Evolutionary conservation across 2,329 filamentous ascomycete species (phyloP), one percentile per base, ranked within the genome.

Genomic region (Nannizziopsis arthrosporioides): DNA sequence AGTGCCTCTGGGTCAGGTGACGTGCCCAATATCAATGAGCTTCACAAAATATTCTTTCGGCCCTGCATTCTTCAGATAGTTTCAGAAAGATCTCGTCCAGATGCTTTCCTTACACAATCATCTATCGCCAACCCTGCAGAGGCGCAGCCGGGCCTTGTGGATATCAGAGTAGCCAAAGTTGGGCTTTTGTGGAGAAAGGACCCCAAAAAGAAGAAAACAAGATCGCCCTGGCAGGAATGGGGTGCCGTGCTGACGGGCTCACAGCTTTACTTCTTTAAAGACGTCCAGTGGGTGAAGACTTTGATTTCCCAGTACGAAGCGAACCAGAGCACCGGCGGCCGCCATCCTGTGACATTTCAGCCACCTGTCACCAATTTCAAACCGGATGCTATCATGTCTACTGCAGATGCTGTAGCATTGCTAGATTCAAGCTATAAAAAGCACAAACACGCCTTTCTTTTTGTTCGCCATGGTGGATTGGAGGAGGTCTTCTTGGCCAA

Each of bases 201-300:
- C 54, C 71, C 76, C 1, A 95, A 94, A 69, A 94, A 90, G 68
- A 90, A 92, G 68, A 94, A 93, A 66, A 84, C 88, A 0, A 78
- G 90, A 38, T 95, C 90, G 9, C 90, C 92, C 1, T 98, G 92
- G 92, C 90, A 95, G 62, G 92, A 98, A 73, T 98, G 92, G 92
- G 92, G 92, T 45, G 92, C 88, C 18, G 84, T 98, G 50, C 75
- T 98, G 27, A 98, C 92, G 0, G 87, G 90, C n/a, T 93, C 92
- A 5, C 90, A 95, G 60, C 76, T 98, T 6, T 98, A 95, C 64
- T 87, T 98, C 65, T 98, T 96, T 70, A 82, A 86, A 50, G 95
- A 96, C 62, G 84, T 87, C 4, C 75, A 81, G 15, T 98, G 92
- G 90, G 81, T 94, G 31, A 96, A 94, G 65, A 84, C 77, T 50